These are phyloP conservation scores for Diaporthe sp. DNA, from an alignment of 2,329 filamentous ascomycete species.

Conservation along the genomic window DNA sequence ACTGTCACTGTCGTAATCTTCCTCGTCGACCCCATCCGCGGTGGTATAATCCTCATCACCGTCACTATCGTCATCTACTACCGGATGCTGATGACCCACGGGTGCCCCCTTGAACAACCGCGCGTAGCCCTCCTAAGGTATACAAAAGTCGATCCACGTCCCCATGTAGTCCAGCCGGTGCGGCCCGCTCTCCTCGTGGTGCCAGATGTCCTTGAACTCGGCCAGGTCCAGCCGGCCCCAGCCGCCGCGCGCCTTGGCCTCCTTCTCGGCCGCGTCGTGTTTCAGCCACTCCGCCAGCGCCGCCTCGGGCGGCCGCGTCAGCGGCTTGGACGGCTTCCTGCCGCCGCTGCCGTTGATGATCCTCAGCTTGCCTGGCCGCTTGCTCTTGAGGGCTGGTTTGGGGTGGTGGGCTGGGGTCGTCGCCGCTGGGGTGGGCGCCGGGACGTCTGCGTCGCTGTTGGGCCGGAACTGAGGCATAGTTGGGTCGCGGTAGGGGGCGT, in stretches of 20 bases:
- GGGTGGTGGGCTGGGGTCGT: neutral
- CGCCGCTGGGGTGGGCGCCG: slow-evolving; percentile 15
- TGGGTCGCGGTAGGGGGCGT: slow-evolving; percentile 59
- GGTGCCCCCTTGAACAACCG: neutral
- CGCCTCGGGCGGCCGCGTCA: slow-evolving; percentile 38
- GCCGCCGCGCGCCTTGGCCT: slow-evolving; percentile 78
- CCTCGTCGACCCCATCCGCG: neutral
- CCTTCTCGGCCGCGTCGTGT: slow-evolving; percentile 73
- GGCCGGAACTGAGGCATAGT: slow-evolving; percentile 77
- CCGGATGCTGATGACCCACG: neutral
- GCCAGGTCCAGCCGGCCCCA: slow-evolving; percentile 80
- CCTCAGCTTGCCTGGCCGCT: slow-evolving; percentile 13
- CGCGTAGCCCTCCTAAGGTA: slow-evolving; percentile 56
- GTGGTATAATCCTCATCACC: neutral
- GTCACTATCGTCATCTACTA: neutral
- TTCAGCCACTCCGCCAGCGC: slow-evolving; percentile 61
- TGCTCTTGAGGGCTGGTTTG: slow-evolving; percentile 14
- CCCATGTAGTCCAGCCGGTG: slow-evolving; percentile 83
- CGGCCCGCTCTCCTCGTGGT: slow-evolving; percentile 69
- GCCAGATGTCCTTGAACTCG: slow-evolving; percentile 84
- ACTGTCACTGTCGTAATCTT: neutral
- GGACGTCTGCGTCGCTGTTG: slow-evolving; percentile 52
- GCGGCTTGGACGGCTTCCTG: slow-evolving; percentile 35
- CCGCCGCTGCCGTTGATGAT: slow-evolving; percentile 31
- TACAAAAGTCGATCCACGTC: slow-evolving; percentile 89